Conservation (phyloP, 2,329 filamentous ascomycete species). For the Pseudocercospora fijiensis region DNA sequence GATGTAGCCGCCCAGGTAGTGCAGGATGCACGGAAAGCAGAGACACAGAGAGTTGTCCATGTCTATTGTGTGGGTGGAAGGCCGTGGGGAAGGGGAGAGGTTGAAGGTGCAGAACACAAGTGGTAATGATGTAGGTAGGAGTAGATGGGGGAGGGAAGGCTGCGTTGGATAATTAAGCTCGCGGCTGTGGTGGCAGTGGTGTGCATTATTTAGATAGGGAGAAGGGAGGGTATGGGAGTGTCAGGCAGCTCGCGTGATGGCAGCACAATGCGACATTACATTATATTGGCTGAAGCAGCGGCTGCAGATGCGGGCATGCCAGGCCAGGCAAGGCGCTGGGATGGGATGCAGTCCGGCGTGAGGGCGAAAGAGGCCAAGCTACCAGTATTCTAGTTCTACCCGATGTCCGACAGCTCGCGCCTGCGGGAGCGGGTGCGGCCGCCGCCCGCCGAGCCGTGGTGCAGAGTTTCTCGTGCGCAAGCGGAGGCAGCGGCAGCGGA, state of each 20-base stretch:
- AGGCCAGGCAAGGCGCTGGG: slow-evolving; percentile 18
- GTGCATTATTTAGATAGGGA: slow-evolving; percentile 2
- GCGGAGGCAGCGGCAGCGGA: no score
- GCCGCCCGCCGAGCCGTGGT: no score
- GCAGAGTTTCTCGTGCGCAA: no score
- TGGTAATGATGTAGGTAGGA: background rate
- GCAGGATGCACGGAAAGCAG: slow-evolving; percentile 30
- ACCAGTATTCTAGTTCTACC: no score
- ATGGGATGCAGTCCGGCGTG: slow-evolving; percentile 7
- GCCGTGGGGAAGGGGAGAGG: background rate
- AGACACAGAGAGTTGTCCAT: slow-evolving; percentile 25
- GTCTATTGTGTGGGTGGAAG: background rate
- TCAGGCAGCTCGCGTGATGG: slow-evolving; percentile 19
- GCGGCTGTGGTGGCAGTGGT: no score
- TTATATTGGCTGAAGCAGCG: slow-evolving; percentile 18
- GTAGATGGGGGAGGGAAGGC: background rate
- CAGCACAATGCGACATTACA: slow-evolving; percentile 13
- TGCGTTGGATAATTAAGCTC: background rate
- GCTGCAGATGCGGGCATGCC: slow-evolving; percentile 13
- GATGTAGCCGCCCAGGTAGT: slow-evolving; percentile 28
- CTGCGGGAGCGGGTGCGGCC: no score
- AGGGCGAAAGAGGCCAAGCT: no score
- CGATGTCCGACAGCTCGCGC: no score
- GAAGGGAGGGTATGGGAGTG: background rate
- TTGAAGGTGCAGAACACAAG: background rate